Base-by-base conservation (phyloP, 1,284 basidiomycete genomes). In the Flammula alnicola region DNA sequence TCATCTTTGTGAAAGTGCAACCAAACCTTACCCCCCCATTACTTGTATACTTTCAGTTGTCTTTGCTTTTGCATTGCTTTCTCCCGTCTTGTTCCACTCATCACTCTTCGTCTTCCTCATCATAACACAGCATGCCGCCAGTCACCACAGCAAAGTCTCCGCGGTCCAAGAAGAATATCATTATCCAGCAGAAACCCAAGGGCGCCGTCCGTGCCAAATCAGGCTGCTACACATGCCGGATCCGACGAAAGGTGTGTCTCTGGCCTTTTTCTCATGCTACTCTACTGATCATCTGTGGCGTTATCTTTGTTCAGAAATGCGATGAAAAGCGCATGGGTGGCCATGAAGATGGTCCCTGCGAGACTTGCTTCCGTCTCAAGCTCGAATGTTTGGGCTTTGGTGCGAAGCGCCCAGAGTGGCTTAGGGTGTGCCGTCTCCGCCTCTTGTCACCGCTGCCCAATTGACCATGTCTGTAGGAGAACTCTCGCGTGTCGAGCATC, bases 371-470 rank as follows among this genome's bases (percentile, higher is more conserved):
- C 30, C 84, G 91, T 39, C 81, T 93, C 22, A 78, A 83, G 25
- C 77, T 93, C n/a, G 85, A 93, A 56, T 93, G 91, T 58, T 80
- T 93, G 36, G 91, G 91, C 19, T 93, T 89, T 64, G 88, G 88
- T 36, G 80, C 81, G 16, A 91, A 91, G 62, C 82, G 91, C 42
- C 89, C 89, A 9, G 86, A 90, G n/a, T 92, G 88, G 88, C 74
- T 92, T 61, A 79, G 86, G 67, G 88, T 91, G 64, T 54, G 79
- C 65, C 14, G 10, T 36, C 30, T 23, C n/a, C 41, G 32, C 33
- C 44, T 41, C 31, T 30, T 23, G 6, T 42, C 50, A 17, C 8
- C 46, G 4, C 32, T 14, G 25, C 45, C 32, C 17, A 45, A 36
- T 40, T 55, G 35, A 58, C 35, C 14, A 27, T 17, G 5, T 16